Base-by-base conservation (phyloP, 495 filamentous ascomycete genomes). In the Pseudomonodictys pantanalensis region DNA sequence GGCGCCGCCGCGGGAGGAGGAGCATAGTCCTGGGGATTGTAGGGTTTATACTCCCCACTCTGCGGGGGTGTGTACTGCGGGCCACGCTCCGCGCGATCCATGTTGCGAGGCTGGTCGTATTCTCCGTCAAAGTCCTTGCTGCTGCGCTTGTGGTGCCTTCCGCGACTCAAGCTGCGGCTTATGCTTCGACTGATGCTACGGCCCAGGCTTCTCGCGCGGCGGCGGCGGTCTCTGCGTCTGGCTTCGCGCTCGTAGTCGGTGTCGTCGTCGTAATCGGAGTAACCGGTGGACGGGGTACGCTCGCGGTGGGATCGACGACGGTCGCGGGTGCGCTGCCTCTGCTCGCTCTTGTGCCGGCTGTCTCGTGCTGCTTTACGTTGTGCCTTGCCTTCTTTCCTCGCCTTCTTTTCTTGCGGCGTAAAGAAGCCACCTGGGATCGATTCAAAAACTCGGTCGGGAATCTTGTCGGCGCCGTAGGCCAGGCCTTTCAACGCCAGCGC, bases 341-440 rank as follows among this genome's bases (percentile, higher is more conserved):
- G 45, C 23, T 63, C 64, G 41, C 58, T 55, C 25, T 49, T 44
- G 44, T 49, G 23, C 7, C 46, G 43, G 48, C 22, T 30, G 22
- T 58, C 45, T 2, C 43, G 25, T 18, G 29, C 41, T 12, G 24
- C 26, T n/a, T 41, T n/a, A 29, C 46, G 52, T 22, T 60, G 30
- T 30, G 52, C 59, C 25, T 48, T 43, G 26, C 24, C 42, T 11
- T 55, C 46, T 38, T 65, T 60, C 4, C 17, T 41, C n/a, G 48
- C 23, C 43, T 54, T 53, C 52, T 56, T 55, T n/a, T 71, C 65
- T 43, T 66, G 62, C 2, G 58, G 55, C 33, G 58, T 69, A 60
- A 68, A 75, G 62, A 59, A 71, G 51, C 68, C 69, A 57, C 72
- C 72, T 38, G 72, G 71, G 8, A 73, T 55, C 30, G 50, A 58